These are phyloP conservation scores for Aspergillus sp. DNA, from an alignment of 2,329 filamentous ascomycete genomes.

Conservation along the genomic window DNA sequence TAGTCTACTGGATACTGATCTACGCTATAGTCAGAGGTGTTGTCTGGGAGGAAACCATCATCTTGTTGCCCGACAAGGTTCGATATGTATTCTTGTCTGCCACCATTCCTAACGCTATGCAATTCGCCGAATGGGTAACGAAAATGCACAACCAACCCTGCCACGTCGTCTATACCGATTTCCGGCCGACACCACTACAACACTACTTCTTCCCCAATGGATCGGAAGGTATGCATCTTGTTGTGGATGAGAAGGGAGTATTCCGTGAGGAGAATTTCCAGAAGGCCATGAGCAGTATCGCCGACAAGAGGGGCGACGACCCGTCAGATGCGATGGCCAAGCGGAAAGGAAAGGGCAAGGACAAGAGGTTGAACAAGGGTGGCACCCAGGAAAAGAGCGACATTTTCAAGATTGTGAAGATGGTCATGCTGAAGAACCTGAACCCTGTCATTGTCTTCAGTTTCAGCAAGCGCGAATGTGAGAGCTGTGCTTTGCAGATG, in stretches of 20 bases:
- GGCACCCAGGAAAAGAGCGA: slow-evolving; percentile 72
- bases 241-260: slow-evolving; percentile 94
- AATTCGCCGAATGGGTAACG: slow-evolving; percentile 98
- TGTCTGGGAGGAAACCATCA: slow-evolving; percentile 99
- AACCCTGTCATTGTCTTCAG: slow-evolving; percentile 99
- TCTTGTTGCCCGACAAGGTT: slow-evolving; percentile 95
- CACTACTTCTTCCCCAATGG: slow-evolving; percentile 97
- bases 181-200: slow-evolving; percentile 91
- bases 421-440: slow-evolving; percentile 97
- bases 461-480: slow-evolving; percentile 97
- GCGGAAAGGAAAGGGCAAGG: slow-evolving; percentile 82
- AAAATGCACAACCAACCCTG: slow-evolving; percentile 98
- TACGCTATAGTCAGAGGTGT: slow-evolving; percentile 69
- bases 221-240: slow-evolving; percentile 86
- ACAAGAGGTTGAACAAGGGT: slow-evolving; percentile 89
- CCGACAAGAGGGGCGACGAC: slow-evolving; percentile 83
- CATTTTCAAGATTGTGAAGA: slow-evolving; percentile 96
- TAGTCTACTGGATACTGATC: slow-evolving; percentile 19
- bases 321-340: slow-evolving; percentile 77
- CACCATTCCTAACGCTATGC: slow-evolving; percentile 97
- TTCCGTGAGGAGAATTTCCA: slow-evolving; percentile 98
- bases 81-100: slow-evolving; percentile 97
- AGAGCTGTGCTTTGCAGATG: slow-evolving; percentile 84
- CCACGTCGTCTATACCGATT: slow-evolving; percentile 98
- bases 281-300: slow-evolving; percentile 87